Evolutionary conservation across 169 alveolate genomes (phyloP), one percentile per base, ranked within the genome.

Genomic region (Amoebophrya sp.): DNA sequence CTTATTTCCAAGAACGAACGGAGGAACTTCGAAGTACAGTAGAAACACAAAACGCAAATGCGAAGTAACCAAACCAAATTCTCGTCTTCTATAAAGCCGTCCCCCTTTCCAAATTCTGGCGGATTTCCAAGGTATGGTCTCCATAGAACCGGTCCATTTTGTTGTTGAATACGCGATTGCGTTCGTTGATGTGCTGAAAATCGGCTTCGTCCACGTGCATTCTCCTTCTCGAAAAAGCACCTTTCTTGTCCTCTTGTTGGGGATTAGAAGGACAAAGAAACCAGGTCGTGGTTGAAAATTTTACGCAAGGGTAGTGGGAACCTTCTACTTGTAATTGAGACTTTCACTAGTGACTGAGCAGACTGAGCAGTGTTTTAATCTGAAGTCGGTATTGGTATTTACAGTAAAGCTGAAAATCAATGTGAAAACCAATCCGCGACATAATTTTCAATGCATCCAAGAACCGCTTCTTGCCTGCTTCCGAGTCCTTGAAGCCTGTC

Each of bases 101-200:
- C 38, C 99, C 98, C 41, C 98, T 94, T 92, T 97, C 98, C 92
- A 97, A 92, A 93, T 97, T 97, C 90, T 95, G 97, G 93, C 95
- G 96, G 95, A 96, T 95, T 91, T 96, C 98, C 55, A 93, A 94
- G 34, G 98, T 93, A 93, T 96, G 96, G 54, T 94, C 95, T 12
- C 97, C 97, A 93, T 95, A 97, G 54, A 96, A 93, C 54, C 98
- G 90, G 41, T 96, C 97, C 89, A 97, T 93, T 91, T 96, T 97
- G 94, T 96, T 93, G 95, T 97, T 97, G 93, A 93, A 97, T 41
- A 94, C 95, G 77, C 96, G 95, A 92, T 97, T 97, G 76, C 98
- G 93, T 93, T 96, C 97, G 94, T 97, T 97, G 92, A 97, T 97
- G 95, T 97, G 97, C 77, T 97, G 95, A 39, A 97, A 96, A 92